Conservation (phyloP, 2,329 filamentous ascomycete species). For the Aspergillus thermomutatus region DNA sequence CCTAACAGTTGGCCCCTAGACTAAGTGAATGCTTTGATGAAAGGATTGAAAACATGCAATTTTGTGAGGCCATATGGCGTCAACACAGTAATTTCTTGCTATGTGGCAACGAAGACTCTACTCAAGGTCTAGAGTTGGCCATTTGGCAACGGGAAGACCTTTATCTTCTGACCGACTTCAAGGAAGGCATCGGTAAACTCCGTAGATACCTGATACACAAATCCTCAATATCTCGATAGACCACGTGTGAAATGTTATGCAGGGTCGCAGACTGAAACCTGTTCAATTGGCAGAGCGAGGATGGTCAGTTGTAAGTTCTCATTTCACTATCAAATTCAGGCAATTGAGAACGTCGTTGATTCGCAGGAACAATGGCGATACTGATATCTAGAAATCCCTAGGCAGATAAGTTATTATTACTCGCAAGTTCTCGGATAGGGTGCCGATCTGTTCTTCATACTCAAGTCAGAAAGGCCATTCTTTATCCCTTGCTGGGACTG, state of each 20-base stretch:
- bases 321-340: background rate
- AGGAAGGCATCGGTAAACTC: background rate
- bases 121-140: background rate
- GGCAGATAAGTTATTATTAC: background rate
- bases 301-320: background rate
- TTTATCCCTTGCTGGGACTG: background rate
- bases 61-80: background rate
- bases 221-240: background rate
- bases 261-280: background rate
- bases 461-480: background rate
- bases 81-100: background rate
- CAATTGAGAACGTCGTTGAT: background rate
- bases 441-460: background rate
- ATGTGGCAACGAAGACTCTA: background rate
- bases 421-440: background rate
- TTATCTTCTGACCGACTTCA: background rate
- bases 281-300: no score
- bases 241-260: background rate
- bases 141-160: background rate
- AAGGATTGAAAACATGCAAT: background rate
- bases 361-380: background rate
- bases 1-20: background rate
- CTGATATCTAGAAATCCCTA: background rate
- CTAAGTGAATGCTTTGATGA: background rate
- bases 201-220: background rate